Evolutionary conservation across 495 filamentous ascomycete genomes (phyloP).

Genomic region (Copromyces sp.): DNA sequence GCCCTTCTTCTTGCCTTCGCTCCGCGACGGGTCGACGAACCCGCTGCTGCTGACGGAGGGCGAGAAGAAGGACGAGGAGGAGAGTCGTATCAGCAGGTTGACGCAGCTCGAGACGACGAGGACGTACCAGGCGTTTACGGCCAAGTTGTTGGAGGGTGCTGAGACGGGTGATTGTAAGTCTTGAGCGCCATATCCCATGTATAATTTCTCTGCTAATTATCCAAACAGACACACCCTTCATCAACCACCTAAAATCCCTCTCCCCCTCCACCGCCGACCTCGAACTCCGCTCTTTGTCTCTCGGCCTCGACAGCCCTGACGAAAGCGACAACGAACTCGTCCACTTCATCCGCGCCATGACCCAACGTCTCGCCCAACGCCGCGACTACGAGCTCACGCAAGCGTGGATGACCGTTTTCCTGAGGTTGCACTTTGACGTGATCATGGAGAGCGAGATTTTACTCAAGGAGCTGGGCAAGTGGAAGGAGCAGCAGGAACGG

Average conservation of each 20-base stretch:
- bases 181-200: neutral
- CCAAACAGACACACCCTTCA: conserved; percentile 43
- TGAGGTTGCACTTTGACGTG: conserved; percentile 58
- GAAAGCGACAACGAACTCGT: conserved; percentile 35
- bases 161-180: conserved; percentile 41
- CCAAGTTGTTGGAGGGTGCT: conserved; percentile 42
- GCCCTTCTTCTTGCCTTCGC: conserved; percentile 86
- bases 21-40: conserved; percentile 25
- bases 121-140: conserved; percentile 46
- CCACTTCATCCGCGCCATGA: conserved; percentile 68
- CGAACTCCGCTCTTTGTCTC: conserved; percentile 71
- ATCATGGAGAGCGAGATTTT: conserved; percentile 31
- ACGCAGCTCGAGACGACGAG: conserved; percentile 29
- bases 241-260: conserved; percentile 68
- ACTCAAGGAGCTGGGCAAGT: conserved; percentile 45
- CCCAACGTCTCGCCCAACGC: conserved; percentile 49
- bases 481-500: conserved; percentile 55
- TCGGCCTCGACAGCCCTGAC: conserved; percentile 26
- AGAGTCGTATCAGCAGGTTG: conserved; percentile 23
- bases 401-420: conserved; percentile 91
- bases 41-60: conserved; percentile 19
- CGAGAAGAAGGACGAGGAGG: conserved; percentile 1
- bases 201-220: too few species aligned
- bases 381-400: conserved; percentile 88
- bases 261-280: conserved; percentile 75